Percentiles rank a stretch among this genome's conserved stretches.
Conservation (phyloP, 805 yeast genomes). For the Ogataea wickerhamii region DNA sequence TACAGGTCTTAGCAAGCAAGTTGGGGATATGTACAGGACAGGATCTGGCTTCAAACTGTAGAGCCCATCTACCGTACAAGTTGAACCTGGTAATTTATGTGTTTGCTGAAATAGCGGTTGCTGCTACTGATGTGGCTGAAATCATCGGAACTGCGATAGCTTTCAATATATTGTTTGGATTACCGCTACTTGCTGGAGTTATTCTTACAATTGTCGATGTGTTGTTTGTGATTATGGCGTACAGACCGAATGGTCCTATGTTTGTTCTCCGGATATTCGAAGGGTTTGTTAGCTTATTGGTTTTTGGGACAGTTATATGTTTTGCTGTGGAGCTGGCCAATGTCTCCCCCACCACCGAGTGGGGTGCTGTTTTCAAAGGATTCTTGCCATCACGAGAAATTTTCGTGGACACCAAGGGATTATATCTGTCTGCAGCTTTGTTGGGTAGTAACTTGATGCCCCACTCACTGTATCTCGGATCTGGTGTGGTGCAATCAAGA, state of each 20-base stretch:
- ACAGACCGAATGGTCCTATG: slow-evolving; percentile 80
- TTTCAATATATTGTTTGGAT: slow-evolving; percentile 70
- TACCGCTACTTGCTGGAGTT: slow-evolving; percentile 84
- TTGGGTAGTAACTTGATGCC: slow-evolving; percentile 97
- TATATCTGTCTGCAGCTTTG: slow-evolving; percentile 78
- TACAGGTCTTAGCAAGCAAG: slow-evolving; percentile 82
- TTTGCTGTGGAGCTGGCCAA: slow-evolving; percentile 74
- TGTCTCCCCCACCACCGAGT: slow-evolving; percentile 53
- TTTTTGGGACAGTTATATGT: slow-evolving; percentile 79
- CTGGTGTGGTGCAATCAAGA: slow-evolving; percentile 85
- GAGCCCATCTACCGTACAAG: slow-evolving; percentile 62
- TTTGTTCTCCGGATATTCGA: slow-evolving; percentile 76
- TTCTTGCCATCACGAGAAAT: slow-evolving; percentile 51
- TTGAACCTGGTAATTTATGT: slow-evolving; percentile 62
- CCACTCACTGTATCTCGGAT: slow-evolving; percentile 82
- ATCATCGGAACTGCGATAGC: slow-evolving; percentile 98
- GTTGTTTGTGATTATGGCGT: slow-evolving; percentile 78
- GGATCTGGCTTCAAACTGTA: slow-evolving; percentile 85
- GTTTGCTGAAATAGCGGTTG: slow-evolving; percentile 85
- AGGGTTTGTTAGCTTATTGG: slow-evolving; percentile 71
- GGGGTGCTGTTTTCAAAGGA: slow-evolving; percentile 63
- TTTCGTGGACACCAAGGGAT: slow-evolving; percentile 56
- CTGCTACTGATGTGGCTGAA: slow-evolving; percentile 95
- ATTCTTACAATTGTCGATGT: slow-evolving; percentile 84
- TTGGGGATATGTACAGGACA: slow-evolving; percentile 93